phyloP scores from a whole-genome alignment of 345 rosid genomes.

The Populus alba region DNA sequence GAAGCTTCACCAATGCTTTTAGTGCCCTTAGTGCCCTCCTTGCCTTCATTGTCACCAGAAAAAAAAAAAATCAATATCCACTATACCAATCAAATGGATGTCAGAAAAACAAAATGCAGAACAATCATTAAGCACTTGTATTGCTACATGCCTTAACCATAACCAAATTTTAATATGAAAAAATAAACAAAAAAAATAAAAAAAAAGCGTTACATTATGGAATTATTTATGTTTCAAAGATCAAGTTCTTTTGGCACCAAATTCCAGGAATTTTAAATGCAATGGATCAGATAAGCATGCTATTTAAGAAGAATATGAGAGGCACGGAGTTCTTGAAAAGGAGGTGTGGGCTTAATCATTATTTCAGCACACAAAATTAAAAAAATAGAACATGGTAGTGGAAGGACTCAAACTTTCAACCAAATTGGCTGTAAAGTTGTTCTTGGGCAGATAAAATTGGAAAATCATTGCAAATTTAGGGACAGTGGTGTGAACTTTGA shows the following conservation, averaged over 20 bases:
- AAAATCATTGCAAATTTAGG: background rate
- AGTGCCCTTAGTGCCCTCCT: constrained; percentile 38
- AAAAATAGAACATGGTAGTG: background rate
- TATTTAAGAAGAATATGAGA: background rate
- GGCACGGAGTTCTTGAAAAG: background rate
- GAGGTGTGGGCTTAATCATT: constrained; percentile 12
- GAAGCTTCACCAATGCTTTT: constrained; percentile 34
- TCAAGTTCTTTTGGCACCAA: background rate
- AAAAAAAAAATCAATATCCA: constrained; percentile 5
- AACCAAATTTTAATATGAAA: background rate
- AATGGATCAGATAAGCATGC: background rate
- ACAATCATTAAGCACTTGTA: background rate
- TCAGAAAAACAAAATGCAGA: background rate
- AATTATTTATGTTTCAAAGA: background rate
- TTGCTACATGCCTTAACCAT: background rate
- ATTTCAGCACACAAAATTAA: background rate
- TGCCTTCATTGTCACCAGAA: constrained; percentile 18
- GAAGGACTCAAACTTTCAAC: background rate
- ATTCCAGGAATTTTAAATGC: background rate
- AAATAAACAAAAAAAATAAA: background rate
- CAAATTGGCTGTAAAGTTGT: background rate
- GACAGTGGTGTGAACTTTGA: background rate
- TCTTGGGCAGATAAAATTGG: background rate
- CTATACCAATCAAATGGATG: background rate
- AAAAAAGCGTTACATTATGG: background rate